phyloP scores from a whole-genome alignment of 1,284 basidiomycete species.

The Cutaneotrichosporon sp. region DNA sequence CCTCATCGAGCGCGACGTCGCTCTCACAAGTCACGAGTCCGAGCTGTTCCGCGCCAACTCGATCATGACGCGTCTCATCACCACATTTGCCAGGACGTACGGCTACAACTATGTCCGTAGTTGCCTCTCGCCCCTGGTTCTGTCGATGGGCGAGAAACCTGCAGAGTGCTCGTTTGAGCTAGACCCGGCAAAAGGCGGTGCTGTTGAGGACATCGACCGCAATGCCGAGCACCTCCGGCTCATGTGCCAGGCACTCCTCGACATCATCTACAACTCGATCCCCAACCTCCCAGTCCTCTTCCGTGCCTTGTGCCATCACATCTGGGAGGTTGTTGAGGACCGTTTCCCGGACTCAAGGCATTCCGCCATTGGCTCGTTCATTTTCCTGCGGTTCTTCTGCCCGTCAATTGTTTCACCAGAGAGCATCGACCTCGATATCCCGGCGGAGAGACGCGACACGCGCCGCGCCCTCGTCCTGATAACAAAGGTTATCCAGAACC shows the following conservation, averaged over 20 bases:
- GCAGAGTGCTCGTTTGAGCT: conserved; percentile 74
- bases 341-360: conserved; percentile 81
- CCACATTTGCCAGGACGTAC: conserved; percentile 77
- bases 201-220: conserved; percentile 63
- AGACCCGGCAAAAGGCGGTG: conserved; percentile 64
- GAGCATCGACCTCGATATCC: conserved; percentile 74
- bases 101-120: conserved; percentile 83
- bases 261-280: conserved; percentile 70
- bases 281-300: conserved; percentile 75
- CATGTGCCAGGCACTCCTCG: conserved; percentile 72
- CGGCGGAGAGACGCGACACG: conserved; percentile 62
- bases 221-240: conserved; percentile 72
- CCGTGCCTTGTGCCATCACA: conserved; percentile 80
- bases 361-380: conserved; percentile 83
- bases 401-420: conserved; percentile 85
- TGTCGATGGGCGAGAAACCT: conserved; percentile 69
- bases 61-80: conserved; percentile 77
- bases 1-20: conserved; percentile 80
- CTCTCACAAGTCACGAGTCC: conserved; percentile 70
- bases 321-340: conserved; percentile 73
- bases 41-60: conserved; percentile 82
- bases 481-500: conserved; percentile 85
- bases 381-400: conserved; percentile 71
- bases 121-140: conserved; percentile 72
- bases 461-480: conserved; percentile 78